A percentile compares a stretch with the other conserved stretches of the same genome.
phyloP scores from a whole-genome alignment of 1,284 basidiomycete species.

The Sporisorium scitamineum region DNA sequence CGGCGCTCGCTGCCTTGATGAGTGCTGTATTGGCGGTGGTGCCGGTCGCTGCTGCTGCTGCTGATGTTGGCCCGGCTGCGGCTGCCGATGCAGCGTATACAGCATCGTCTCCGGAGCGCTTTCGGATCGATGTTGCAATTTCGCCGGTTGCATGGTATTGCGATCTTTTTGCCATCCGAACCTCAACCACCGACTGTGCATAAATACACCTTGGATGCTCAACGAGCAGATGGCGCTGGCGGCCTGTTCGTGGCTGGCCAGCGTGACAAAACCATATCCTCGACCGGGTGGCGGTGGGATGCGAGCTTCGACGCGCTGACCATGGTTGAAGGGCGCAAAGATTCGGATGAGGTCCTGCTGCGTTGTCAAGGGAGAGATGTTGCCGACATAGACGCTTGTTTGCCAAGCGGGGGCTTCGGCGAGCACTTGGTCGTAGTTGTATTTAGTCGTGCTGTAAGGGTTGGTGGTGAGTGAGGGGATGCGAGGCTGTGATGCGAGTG shows the following conservation, averaged over 20 bases:
- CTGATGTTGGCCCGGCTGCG: background rate
- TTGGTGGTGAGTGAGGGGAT: background rate
- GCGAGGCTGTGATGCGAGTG: slow-evolving; percentile 9
- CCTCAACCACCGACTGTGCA: slow-evolving; percentile 94
- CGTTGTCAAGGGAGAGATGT: slow-evolving; percentile 93
- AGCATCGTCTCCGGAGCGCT: slow-evolving; percentile 16
- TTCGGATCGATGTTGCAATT: slow-evolving; percentile 8
- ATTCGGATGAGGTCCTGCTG: slow-evolving; percentile 94
- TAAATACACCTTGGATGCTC: slow-evolving; percentile 82
- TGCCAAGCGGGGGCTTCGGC: slow-evolving; percentile 90
- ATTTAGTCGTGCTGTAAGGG: slow-evolving; percentile 7
- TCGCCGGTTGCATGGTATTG: background rate
- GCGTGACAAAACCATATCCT: slow-evolving; percentile 97
- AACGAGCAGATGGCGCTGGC: slow-evolving; percentile 96
- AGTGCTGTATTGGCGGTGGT: background rate
- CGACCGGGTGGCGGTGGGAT: slow-evolving; percentile 80
- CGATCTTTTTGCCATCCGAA: slow-evolving; percentile 96
- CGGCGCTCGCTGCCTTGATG: no score
- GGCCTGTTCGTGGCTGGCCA: slow-evolving; percentile 96
- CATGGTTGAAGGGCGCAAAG: slow-evolving; percentile 85
- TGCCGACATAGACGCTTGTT: slow-evolving; percentile 96
- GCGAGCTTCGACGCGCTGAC: slow-evolving; percentile 95
- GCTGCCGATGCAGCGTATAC: slow-evolving; percentile 3
- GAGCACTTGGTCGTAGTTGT: slow-evolving; percentile 84
- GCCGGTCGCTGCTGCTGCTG: background rate